A percentile compares a stretch with the other conserved stretches of the same genome.
These are phyloP conservation scores for Pleurotus tuoliensis DNA, from an alignment of 768 basidiomycete species.

Conservation along the genomic window DNA sequence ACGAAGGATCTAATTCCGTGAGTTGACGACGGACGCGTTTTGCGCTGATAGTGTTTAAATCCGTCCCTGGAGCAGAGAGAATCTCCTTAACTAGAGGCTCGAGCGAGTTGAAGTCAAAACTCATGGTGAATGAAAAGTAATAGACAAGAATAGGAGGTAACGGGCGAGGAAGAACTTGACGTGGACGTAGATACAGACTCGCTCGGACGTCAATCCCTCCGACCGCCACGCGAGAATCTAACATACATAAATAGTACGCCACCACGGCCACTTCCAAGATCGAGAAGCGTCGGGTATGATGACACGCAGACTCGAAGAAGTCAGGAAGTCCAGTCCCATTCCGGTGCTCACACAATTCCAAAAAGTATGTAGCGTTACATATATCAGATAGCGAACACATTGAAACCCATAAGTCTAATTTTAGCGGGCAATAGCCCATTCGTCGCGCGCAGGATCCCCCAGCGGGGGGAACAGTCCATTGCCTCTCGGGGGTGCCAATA, in stretches of 20 bases:
- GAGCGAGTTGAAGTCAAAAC: constrained; percentile 49
- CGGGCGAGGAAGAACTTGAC: not conserved
- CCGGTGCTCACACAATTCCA: not conserved
- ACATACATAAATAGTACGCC: not conserved
- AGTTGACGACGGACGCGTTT: constrained; percentile 84
- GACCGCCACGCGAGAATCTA: constrained; percentile 5
- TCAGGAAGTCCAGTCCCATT: not conserved
- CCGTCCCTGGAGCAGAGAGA: constrained; percentile 71
- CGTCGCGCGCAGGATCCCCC: constrained; percentile 60
- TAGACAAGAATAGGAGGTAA: constrained; percentile 16
- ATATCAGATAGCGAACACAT: not conserved
- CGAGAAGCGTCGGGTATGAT: not conserved
- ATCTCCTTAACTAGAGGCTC: constrained; percentile 64
- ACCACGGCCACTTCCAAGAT: not conserved
- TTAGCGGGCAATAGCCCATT: constrained; percentile 54
- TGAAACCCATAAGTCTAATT: not conserved
- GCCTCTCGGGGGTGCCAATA: constrained; percentile 19
- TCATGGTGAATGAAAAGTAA: constrained; percentile 31
- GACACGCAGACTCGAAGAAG: no score
- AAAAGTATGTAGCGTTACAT: not conserved
- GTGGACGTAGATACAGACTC: constrained; percentile 1
- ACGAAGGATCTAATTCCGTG: constrained; percentile 42
- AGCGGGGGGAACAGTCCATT: constrained; percentile 59
- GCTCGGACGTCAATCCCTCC: constrained; percentile 1
- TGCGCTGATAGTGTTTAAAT: constrained; percentile 78